A percentile compares a stretch with the other conserved stretches of the same genome.
phyloP scores from a whole-genome alignment of 208 protist species.

The Entamoeba invadens region DNA sequence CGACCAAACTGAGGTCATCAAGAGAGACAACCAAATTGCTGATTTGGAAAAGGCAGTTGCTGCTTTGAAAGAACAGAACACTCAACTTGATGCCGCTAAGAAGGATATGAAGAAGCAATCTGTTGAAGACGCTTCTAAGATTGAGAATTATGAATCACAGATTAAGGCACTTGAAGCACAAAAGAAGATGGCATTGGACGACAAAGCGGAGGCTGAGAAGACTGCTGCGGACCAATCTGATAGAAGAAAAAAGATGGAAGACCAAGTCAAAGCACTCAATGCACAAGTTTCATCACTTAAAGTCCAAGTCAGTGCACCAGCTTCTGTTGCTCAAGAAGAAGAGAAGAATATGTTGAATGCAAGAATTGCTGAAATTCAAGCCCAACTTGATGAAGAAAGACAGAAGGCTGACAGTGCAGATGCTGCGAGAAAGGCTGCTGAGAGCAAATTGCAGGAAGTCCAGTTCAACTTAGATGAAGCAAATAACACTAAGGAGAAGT shows the following conservation, averaged over 20 bases:
- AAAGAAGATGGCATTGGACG: conserved; percentile 10
- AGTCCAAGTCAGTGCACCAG: conserved; percentile 23
- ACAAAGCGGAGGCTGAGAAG: conserved; percentile 1
- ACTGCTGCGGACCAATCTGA: not conserved
- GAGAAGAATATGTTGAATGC: conserved; percentile 8
- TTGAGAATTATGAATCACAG: not conserved
- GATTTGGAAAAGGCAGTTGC: conserved; percentile 6
- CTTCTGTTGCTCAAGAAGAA: not conserved
- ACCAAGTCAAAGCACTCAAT: conserved; percentile 17
- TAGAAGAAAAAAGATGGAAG: not conserved
- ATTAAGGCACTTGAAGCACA: not conserved
- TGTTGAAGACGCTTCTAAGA: not conserved
- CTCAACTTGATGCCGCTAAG: not conserved
- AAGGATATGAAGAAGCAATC: not conserved
- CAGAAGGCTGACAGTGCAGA: conserved; percentile 20
- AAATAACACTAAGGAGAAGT: conserved; percentile 13
- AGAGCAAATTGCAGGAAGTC: conserved; percentile 32
- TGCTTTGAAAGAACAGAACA: not conserved
- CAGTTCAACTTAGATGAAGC: conserved; percentile 28
- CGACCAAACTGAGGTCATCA: not conserved
- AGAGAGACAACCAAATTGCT: conserved; percentile 2
- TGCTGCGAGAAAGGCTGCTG: conserved; percentile 37
- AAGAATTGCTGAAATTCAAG: conserved; percentile 20
- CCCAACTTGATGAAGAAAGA: conserved; percentile 33
- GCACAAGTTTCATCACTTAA: conserved; percentile 19